phyloP scores from a whole-genome alignment of 768 basidiomycete species.

The Podaxis sp. region DNA sequence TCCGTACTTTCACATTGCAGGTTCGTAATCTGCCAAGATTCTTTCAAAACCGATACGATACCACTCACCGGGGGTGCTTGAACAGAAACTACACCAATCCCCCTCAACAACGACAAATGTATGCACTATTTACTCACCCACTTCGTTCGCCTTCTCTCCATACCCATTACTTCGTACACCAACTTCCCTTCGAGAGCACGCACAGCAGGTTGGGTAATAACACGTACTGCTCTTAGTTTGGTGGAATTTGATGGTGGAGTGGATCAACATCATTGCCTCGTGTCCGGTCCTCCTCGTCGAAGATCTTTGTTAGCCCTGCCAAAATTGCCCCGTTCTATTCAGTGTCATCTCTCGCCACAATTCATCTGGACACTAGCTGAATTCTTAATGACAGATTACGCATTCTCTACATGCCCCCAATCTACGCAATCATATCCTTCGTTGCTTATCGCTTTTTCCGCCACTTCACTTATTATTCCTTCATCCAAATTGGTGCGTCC shows the following conservation, averaged over 20 bases:
- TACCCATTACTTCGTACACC: not conserved
- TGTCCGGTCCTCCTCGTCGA: not conserved
- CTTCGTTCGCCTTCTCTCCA: not conserved
- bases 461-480: constrained; percentile 57
- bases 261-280: not conserved
- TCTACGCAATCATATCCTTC: constrained; percentile 83
- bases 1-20: constrained; percentile 63
- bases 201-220: not conserved
- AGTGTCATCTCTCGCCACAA: not conserved
- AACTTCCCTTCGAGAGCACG: not conserved
- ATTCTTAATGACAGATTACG: constrained; percentile 50
- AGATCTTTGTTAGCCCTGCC: not conserved
- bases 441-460: constrained; percentile 85
- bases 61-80: constrained; percentile 3
- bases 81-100: constrained; percentile 70
- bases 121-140: constrained; percentile 24
- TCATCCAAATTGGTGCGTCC: constrained; percentile 41
- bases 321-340: not conserved
- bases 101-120: constrained; percentile 81
- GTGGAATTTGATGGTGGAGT: not conserved
- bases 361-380: constrained; percentile 8
- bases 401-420: constrained; percentile 80
- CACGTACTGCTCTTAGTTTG: not conserved
- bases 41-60: too few species aligned
- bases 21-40: constrained; percentile 35